Conservation (phyloP, 495 filamentous ascomycete genomes). For the Aspergillus steynii region DNA sequence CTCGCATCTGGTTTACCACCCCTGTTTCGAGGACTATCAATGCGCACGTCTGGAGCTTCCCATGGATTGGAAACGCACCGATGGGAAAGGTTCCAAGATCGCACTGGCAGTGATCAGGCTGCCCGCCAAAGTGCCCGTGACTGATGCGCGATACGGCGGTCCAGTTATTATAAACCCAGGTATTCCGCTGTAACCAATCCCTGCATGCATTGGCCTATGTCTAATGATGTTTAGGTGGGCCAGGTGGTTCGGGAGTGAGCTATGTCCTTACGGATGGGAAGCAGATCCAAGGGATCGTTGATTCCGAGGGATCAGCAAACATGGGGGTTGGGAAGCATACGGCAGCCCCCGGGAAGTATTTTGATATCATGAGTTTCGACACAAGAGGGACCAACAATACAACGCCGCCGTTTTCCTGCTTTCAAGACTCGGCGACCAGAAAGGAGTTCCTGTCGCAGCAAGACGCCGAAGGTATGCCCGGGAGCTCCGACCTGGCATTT, state of each 20-base stretch:
- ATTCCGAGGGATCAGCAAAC: background rate
- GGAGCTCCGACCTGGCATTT: background rate
- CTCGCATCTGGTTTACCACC: background rate
- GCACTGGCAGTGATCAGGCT: slow-evolving; percentile 6
- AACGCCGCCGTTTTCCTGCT: background rate
- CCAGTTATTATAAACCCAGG: slow-evolving; percentile 5
- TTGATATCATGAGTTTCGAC: slow-evolving; percentile 6
- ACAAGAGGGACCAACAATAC: slow-evolving; percentile 7
- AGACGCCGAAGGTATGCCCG: background rate
- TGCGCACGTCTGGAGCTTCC: slow-evolving; percentile 3
- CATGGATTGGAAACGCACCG: slow-evolving; percentile 7
- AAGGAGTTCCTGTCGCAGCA: background rate
- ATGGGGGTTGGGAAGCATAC: background rate
- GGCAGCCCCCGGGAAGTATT: slow-evolving; percentile 1
- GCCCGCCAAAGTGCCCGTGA: slow-evolving; percentile 8
- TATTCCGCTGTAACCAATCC: background rate
- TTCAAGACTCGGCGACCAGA: background rate
- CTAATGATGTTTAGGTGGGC: background rate
- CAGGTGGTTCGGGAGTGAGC: background rate
- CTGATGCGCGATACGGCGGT: slow-evolving; percentile 9
- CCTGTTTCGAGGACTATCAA: slow-evolving; percentile 3
- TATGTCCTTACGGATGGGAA: background rate
- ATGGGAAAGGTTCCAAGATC: background rate
- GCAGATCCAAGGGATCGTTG: slow-evolving; percentile 3
- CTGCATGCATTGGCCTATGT: no score